Evolutionary conservation across 176 grass and related monocot species (phyloP), one percentile per base, ranked within the genome.

Genomic region (Musa beccarii): DNA sequence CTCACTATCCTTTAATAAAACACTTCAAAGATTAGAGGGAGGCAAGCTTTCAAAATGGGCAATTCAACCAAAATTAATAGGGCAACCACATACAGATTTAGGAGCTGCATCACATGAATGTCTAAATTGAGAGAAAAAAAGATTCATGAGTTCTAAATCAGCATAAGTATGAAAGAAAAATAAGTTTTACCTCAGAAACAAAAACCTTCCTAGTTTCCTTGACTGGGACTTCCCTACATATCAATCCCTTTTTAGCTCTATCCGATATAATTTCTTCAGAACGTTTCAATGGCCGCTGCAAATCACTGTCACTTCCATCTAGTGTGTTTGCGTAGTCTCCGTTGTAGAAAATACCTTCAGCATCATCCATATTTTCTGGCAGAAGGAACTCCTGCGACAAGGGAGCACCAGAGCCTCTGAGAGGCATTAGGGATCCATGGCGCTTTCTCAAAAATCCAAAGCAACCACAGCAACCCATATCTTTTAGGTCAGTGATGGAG

Each of bases 391-490:
- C 79, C 82, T 81, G 59, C 24, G 63, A 89, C 2, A 86, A 66
- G 23, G 66, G 75, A 49, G 13, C 54, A 75, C 81, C 57, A 51
- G 76, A 50, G 8, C 77, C 22, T 10, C 5, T 76, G n/a, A 66
- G 63, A 0, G 50, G 81, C 10, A 56, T 52, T 55, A 68, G 54
- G 11, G 72, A 53, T 19, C 69, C 78, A 25, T 72, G 81, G 11
- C 84, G 69, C 49, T 90, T 92, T 64, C 85, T 84, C 52, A 92
- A 76, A 76, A 96, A 90, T 2, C 85, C 80, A 64, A 96, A 92
- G 64, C 93, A 96, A 63, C 83, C 83, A 19, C 93, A 96, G 65
- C 93, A 92, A 59, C 85, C 89, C 24, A 88, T 86, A 56, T 88
- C 79, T 1, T 79, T 71, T 2, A 90, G 73, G 51, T 88, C 85